Conservation (phyloP, 257 asterid species). For the Primulina eburnea region DNA sequence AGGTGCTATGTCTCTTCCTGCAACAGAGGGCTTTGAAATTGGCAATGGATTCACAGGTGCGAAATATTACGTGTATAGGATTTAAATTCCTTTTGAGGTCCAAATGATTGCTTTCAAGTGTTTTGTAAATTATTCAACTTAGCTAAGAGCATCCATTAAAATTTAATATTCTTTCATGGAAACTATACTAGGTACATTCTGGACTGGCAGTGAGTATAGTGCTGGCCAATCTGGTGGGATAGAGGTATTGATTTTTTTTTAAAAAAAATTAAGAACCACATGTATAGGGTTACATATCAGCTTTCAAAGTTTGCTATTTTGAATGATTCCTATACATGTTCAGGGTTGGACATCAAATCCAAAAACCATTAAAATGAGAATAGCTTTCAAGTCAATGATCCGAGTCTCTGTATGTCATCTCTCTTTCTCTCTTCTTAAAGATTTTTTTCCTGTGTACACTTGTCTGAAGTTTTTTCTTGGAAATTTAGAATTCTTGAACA, state of each 20-base stretch:
- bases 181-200: conserved; percentile 65
- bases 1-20: conserved; percentile 87
- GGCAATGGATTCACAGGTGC: conserved; percentile 95
- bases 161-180: not conserved
- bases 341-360: conserved; percentile 98
- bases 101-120: too few species aligned
- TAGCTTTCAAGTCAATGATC: conserved; percentile 92
- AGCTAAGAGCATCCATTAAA: too few species aligned
- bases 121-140: too few species aligned
- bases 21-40: conserved; percentile 94
- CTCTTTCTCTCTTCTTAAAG: conserved; percentile 20
- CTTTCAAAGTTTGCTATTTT: conserved; percentile 19
- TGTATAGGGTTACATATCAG: not conserved
- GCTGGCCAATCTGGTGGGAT: conserved; percentile 85
- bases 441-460: not conserved
- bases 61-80: conserved; percentile 14
- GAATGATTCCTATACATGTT: conserved; percentile 25
- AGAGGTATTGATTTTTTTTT: conserved; percentile 46
- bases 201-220: conserved; percentile 95
- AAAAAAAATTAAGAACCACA: not conserved
- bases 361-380: conserved; percentile 81
- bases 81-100: not conserved
- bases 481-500: too few species aligned
- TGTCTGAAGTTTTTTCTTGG: too few species aligned
- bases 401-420: conserved; percentile 62